Evolutionary conservation across 1,139 yeast genomes (phyloP), one percentile per base, ranked within the genome.

Genomic region (Chernovozyma aurita): DNA sequence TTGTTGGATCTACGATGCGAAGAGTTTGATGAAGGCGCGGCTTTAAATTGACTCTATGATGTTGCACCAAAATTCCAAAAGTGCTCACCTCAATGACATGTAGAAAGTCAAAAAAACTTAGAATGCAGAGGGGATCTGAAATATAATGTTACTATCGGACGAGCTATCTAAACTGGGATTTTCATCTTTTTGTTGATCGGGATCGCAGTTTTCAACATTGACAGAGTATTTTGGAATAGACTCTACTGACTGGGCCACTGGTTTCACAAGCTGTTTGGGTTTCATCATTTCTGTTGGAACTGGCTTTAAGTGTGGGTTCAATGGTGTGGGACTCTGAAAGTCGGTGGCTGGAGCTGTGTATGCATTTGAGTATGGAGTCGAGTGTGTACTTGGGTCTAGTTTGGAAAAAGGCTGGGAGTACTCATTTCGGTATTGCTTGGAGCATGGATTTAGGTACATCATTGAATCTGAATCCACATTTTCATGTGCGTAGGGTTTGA

Each of bases 401-500:
- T 6, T 7, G 9, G 9, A 9, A 6, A 7, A 6, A 20, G 9
- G 9, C 9, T 6, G 22, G 6, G 22, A 20, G 9, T 20, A 7
- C 8, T 7, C 6, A 20, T 20, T 20, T n/a, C n/a, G n/a, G n/a
- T 28, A 31, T 24, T 32, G 31, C 22, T 31, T 30, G 20, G 33
- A 17, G 24, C 33, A 20, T 24, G 28, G n/a, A n/a, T n/a, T n/a
- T n/a, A n/a, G n/a, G 18, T 22, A 37, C 24, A 6, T 38, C 43
- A 11, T 33, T 36, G 12, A 37, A 32, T 11, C 21, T 16, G 26
- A 40, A 35, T 7, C 41, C 43, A 14, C 45, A 24, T 1, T 49
- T 49, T 16, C 6, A n/a, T n/a, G 6, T 24, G 15, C 27, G 5
- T 28, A 5, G 18, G 17, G 30, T 9, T 16, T 16, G 20, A 15